These are phyloP conservation scores for Solanum habrochaites DNA, from an alignment of 257 asterid genomes.

Conservation along the genomic window DNA sequence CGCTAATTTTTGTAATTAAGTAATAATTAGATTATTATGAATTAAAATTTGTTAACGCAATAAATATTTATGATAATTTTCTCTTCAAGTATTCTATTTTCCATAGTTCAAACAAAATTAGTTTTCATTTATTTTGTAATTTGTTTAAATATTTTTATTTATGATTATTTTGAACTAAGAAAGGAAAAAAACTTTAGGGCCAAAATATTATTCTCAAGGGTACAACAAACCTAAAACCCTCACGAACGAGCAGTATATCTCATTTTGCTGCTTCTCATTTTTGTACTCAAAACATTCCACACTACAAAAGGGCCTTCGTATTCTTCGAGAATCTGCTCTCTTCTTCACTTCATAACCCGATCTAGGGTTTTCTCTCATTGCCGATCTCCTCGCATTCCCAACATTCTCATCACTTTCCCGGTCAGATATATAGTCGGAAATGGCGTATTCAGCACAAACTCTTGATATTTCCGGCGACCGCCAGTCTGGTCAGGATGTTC, in stretches of 20 bases:
- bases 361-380: conserved; percentile 17
- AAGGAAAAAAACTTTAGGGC: background rate
- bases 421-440: background rate
- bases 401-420: background rate
- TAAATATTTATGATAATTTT: background rate
- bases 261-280: background rate
- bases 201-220: background rate
- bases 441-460: conserved; percentile 44
- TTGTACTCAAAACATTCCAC: background rate
- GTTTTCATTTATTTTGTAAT: background rate
- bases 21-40: background rate
- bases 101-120: background rate
- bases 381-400: background rate
- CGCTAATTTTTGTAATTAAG: background rate
- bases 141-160: too few species aligned
- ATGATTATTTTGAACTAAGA: background rate
- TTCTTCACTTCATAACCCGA: conserved; percentile 2
- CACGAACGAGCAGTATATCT: background rate
- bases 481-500: conserved; percentile 94
- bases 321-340: background rate
- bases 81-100: background rate
- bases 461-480: conserved; percentile 86
- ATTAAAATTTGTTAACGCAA: background rate
- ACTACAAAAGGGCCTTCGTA: background rate
- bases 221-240: conserved; percentile 1